Conservation (phyloP, 148 eudicot genomes). For the Selenicereus undatus region DNA sequence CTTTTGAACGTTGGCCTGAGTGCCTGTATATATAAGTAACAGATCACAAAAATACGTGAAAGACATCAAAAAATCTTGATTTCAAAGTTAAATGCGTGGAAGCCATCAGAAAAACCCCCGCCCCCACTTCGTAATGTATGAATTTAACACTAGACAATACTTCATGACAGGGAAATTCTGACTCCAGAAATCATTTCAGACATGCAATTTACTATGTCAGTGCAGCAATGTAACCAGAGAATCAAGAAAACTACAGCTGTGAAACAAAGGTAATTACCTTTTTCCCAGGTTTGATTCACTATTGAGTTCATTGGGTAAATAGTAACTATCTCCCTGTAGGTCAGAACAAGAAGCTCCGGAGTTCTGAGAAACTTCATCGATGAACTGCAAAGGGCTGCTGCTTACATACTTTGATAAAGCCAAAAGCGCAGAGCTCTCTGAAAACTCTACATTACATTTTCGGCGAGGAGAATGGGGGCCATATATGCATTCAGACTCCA, state of each 20-base stretch:
- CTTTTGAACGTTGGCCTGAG: constrained; percentile 67
- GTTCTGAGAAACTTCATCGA: constrained; percentile 25
- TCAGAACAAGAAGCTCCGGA: constrained; percentile 32
- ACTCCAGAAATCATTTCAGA: background rate
- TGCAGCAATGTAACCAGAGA: background rate
- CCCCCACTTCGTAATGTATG: too few species aligned
- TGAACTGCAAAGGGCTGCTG: constrained; percentile 31
- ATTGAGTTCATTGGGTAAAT: constrained; percentile 34
- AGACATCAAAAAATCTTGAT: background rate
- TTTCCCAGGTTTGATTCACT: constrained; percentile 37
- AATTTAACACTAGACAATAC: background rate
- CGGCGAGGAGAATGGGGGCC: constrained; percentile 76
- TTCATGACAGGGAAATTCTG: background rate
- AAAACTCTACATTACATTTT: constrained; percentile 36
- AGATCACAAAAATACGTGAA: background rate
- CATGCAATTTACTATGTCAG: background rate
- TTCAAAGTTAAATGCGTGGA: background rate
- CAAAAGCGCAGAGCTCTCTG: constrained; percentile 42
- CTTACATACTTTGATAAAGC: constrained; percentile 49
- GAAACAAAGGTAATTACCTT: constrained; percentile 32
- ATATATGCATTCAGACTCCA: constrained; percentile 45
- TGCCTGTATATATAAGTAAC: constrained; percentile 37
- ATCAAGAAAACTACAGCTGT: background rate
- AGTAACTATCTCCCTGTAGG: constrained; percentile 20
- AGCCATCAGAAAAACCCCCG: background rate